These are phyloP conservation scores for Xylaria polymorpha DNA, from an alignment of 2,329 filamentous ascomycete genomes.

Conservation along the genomic window DNA sequence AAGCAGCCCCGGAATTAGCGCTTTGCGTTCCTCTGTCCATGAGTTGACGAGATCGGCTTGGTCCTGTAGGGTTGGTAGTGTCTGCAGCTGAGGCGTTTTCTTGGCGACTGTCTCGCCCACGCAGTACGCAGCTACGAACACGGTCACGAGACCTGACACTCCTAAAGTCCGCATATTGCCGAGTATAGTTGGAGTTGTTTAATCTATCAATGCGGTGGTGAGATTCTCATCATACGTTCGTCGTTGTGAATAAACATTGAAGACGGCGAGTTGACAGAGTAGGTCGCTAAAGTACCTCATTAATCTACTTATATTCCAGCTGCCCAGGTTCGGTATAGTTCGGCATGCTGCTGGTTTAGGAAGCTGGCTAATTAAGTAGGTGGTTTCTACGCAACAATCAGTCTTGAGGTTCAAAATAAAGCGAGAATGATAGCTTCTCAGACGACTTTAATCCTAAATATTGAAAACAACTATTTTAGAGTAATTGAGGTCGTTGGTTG, in stretches of 20 bases:
- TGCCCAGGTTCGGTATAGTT: slow-evolving; percentile 2
- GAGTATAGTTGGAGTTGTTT: not conserved
- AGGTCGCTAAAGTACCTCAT: slow-evolving; percentile 9
- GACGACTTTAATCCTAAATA: not conserved
- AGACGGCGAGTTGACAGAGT: not conserved
- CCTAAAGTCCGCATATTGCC: slow-evolving; percentile 27
- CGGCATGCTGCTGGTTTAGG: slow-evolving; percentile 24
- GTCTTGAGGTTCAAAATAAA: not conserved
- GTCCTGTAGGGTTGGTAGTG: slow-evolving; percentile 57
- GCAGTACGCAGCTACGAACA: slow-evolving; percentile 18
- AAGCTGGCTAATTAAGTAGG: slow-evolving; percentile 5
- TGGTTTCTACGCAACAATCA: not conserved
- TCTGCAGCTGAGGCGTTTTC: slow-evolving; percentile 52
- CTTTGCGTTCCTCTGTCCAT: slow-evolving; percentile 58
- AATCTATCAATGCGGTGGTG: not conserved
- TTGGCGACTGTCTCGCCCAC: slow-evolving; percentile 11
- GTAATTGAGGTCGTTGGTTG: not conserved
- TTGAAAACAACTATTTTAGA: not conserved
- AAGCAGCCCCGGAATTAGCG: slow-evolving; percentile 56
- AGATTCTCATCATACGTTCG: not conserved
- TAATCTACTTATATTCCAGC: not conserved
- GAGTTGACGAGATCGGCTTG: slow-evolving; percentile 57
- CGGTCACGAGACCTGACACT: slow-evolving; percentile 14
- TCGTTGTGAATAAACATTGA: not conserved
- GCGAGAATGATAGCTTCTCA: not conserved